Percentiles rank a stretch among this genome's conserved stretches.
Conservation (phyloP, 768 basidiomycete species). For the Tulasnella sp. region DNA sequence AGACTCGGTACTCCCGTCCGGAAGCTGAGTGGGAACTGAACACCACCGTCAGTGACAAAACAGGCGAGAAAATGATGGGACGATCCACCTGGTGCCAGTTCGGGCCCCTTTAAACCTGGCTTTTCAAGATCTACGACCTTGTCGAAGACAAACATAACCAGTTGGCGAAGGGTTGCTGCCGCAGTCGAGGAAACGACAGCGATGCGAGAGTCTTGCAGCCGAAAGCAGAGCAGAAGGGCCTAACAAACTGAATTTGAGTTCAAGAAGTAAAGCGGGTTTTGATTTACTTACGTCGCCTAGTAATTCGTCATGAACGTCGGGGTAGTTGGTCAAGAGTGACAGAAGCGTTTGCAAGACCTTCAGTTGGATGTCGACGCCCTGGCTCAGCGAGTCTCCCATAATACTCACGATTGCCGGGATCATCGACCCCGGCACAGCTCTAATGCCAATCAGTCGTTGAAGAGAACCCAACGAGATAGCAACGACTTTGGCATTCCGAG, state of each 20-base stretch:
- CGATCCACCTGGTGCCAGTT: slow-evolving; percentile 21
- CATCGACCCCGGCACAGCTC: slow-evolving; percentile 72
- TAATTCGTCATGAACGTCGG: slow-evolving; percentile 66
- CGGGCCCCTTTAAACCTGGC: slow-evolving; percentile 29
- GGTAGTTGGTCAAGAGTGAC: slow-evolving; percentile 83
- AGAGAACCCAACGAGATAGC: slow-evolving; percentile 86
- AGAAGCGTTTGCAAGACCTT: slow-evolving; percentile 88
- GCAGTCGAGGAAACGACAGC: slow-evolving; percentile 96
- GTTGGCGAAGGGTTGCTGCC: slow-evolving; percentile 87
- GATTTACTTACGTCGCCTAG: slow-evolving; percentile 63
- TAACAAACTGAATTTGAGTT: slow-evolving; percentile 29
- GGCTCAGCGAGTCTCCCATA: slow-evolving; percentile 79
- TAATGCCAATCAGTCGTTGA: slow-evolving; percentile 80
- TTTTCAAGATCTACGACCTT: slow-evolving; percentile 78
- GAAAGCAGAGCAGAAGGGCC: slow-evolving; percentile 92
- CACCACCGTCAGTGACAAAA: background rate
- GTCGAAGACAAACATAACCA: slow-evolving; percentile 97
- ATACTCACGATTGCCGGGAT: slow-evolving; percentile 75
- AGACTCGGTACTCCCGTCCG: slow-evolving; percentile 55
- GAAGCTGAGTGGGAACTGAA: slow-evolving; percentile 32
- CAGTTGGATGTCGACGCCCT: slow-evolving; percentile 95
- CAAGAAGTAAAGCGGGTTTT: no score
- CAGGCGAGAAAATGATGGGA: background rate
- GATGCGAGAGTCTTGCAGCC: slow-evolving; percentile 88
- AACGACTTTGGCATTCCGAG: slow-evolving; percentile 88